A percentile compares a stretch with the other conserved stretches of the same genome.
Evolutionary conservation across 495 filamentous ascomycete genomes (phyloP).

Genomic region (Tuber indicum): DNA sequence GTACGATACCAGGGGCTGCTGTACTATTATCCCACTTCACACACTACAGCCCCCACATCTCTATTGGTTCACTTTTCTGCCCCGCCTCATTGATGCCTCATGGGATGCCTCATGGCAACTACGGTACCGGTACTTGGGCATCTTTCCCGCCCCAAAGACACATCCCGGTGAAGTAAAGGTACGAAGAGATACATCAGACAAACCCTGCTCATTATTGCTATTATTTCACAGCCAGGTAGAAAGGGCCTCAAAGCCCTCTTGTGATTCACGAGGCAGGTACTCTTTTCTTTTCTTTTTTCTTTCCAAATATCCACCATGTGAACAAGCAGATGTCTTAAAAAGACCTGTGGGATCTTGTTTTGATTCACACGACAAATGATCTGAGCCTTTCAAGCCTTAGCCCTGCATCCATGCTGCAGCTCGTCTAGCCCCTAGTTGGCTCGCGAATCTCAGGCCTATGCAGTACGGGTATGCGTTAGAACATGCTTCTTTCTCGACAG

Average conservation of each 20-base stretch:
- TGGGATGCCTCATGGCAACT: neutral
- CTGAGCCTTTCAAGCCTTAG: slow-evolving; percentile 41
- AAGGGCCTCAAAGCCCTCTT: neutral
- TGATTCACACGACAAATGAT: neutral
- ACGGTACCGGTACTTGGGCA: neutral
- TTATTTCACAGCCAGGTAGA: neutral
- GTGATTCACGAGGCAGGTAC: neutral
- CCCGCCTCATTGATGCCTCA: neutral
- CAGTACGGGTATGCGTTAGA: slow-evolving; percentile 25
- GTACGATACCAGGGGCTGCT: neutral
- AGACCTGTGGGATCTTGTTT: neutral
- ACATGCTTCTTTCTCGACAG: slow-evolving; percentile 11
- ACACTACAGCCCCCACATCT: neutral
- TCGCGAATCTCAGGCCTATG: slow-evolving; percentile 76
- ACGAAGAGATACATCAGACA: neutral
- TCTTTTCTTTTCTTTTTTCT: neutral
- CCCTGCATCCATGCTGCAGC: slow-evolving; percentile 85
- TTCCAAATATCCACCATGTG: slow-evolving; percentile 11
- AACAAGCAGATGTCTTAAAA: slow-evolving; percentile 18
- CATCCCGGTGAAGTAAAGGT: neutral
- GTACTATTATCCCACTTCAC: neutral
- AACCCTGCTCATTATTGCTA: neutral
- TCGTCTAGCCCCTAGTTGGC: slow-evolving; percentile 73
- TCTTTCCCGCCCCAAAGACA: neutral
- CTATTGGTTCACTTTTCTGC: neutral